Base-by-base conservation (phyloP, 208 protist species). In the Wallacemonas sp. region DNA sequence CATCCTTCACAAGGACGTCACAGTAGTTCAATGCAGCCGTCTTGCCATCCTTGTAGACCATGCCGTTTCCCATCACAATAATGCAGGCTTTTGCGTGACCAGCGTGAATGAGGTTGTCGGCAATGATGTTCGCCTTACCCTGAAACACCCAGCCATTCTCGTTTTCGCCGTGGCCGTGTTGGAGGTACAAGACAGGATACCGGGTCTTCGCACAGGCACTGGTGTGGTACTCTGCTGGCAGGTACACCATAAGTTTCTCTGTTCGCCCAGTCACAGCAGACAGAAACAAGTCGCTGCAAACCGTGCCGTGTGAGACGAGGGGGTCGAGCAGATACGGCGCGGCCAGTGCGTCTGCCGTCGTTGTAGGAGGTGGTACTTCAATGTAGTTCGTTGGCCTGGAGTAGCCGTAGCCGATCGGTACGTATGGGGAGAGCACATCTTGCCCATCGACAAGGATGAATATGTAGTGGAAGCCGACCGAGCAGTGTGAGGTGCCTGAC, bases 41-140 rank as follows among this genome's bases (percentile, higher is more conserved):
- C 10, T 25, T 55, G 23, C 31, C 22, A 22, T 55, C 42, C 61
- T 46, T 16, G 44, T 46, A 61, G 26, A 79, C 54, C 54, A 65
- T 75, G 25, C 68, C 64, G 39, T 71, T 72, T 18, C 68, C 57
- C 50, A 79, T 65, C 7, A 72, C 64, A 36, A 79, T 67, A 44
- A 72, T 70, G 44, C 68, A 74, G 16, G 68, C 52, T 42, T 52
- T 25, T 31, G 68, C 72, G 36, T 31, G 41, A 28, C 70, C 61
- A 26, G 54, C 54, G 23, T 55, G n/a, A 44, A 75, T 74, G 36
- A 81, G 70, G 57, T 81, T 81, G 67, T 81, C 75, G 4, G 75
- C 76, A 20, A 77, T 76, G 22, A 77, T 14, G 61, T 81, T 77
- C 29, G 69, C 12, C 59, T 80, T 80, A 32, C 65, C 68, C 31